Evolutionary conservation across 164 flowering plant genomes (phyloP).

Genomic region (Liriodendron chinense): DNA sequence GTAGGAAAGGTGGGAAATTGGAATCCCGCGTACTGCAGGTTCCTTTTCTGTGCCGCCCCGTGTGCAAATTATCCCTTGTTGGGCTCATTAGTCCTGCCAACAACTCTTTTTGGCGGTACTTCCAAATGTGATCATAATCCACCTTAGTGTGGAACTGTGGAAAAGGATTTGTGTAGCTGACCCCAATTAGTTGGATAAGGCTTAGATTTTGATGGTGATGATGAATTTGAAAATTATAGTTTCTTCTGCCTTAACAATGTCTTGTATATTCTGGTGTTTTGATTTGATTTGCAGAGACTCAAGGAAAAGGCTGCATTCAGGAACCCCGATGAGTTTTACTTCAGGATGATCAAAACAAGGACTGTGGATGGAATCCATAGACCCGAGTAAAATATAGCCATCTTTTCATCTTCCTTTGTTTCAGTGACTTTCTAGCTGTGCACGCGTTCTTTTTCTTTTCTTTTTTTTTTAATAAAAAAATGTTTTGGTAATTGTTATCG

Average conservation of each 20-base stretch:
- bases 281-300: conserved; percentile 51
- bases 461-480: not conserved
- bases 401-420: not conserved
- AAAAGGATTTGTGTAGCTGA: no score
- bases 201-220: no score
- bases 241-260: not conserved
- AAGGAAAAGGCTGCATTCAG: conserved; percentile 75
- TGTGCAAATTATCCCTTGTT: not conserved
- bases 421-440: not conserved
- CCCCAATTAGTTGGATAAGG: no score
- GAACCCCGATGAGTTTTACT: conserved; percentile 92
- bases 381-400: conserved; percentile 39
- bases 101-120: not conserved
- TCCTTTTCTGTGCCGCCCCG: not conserved
- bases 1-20: not conserved
- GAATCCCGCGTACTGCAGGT: not conserved
- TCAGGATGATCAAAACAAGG: conserved; percentile 66
- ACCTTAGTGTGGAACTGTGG: no score
- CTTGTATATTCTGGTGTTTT: conserved; percentile 4
- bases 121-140: no score
- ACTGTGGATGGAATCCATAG: conserved; percentile 69
- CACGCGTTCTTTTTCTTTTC: not conserved
- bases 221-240: not conserved
- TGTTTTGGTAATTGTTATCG: not conserved
- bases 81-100: not conserved